These are phyloP conservation scores for Sabuloglossum arenarium DNA, from an alignment of 495 filamentous ascomycete genomes.

Conservation along the genomic window DNA sequence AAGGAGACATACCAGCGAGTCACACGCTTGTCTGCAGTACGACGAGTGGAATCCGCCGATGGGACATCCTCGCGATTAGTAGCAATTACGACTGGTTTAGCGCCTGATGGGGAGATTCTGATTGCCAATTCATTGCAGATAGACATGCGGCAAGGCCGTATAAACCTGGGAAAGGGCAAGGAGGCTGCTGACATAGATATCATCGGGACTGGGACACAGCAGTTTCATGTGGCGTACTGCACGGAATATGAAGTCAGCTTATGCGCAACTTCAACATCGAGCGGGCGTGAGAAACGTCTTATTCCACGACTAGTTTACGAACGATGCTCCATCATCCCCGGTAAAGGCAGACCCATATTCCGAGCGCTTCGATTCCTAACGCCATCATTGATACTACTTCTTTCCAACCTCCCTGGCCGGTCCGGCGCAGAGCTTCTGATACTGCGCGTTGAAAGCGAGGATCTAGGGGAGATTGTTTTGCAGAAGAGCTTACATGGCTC, in stretches of 20 bases:
- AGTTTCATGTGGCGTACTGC: conserved; percentile 59
- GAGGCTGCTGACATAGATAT: conserved; percentile 77
- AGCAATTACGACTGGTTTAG: conserved; percentile 53
- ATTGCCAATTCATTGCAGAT: conserved; percentile 31
- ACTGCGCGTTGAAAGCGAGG: conserved; percentile 19
- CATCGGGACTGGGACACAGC: conserved; percentile 30
- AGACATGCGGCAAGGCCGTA: conserved; percentile 38
- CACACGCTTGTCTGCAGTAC: conserved; percentile 43
- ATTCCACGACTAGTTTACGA: neutral
- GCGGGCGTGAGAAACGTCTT: neutral
- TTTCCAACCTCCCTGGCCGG: conserved; percentile 25
- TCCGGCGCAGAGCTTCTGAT: conserved; percentile 51
- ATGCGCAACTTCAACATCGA: neutral
- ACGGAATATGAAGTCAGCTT: conserved; percentile 53
- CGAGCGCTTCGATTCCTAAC: conserved; percentile 31
- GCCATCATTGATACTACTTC: conserved; percentile 12
- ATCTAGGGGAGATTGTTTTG: conserved; percentile 22
- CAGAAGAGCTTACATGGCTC: conserved; percentile 32
- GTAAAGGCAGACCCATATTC: conserved; percentile 16
- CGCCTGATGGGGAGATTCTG: conserved; percentile 54
- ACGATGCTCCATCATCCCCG: neutral
- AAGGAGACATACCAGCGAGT: conserved; percentile 63
- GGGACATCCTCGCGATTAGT: conserved; percentile 31
- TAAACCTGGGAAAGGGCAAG: conserved; percentile 35
- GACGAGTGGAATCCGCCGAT: neutral